A percentile compares a stretch with the other conserved stretches of the same genome.
phyloP scores from a whole-genome alignment of 1,139 yeast species.

The Suhomyces atakaporum region DNA sequence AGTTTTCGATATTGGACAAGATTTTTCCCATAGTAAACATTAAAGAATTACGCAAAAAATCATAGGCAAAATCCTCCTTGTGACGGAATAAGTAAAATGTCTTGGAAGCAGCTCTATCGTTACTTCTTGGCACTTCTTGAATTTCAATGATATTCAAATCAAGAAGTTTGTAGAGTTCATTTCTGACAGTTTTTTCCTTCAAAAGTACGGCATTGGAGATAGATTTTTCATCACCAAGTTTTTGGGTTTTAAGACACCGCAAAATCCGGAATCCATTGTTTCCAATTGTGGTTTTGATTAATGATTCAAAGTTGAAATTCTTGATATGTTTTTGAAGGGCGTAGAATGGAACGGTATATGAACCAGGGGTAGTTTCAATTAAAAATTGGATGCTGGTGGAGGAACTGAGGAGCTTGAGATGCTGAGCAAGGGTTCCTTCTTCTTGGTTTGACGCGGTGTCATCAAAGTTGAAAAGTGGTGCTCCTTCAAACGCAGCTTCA shows the following conservation, averaged over 20 bases:
- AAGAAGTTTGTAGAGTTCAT: conserved; percentile 56
- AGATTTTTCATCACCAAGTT: conserved; percentile 82
- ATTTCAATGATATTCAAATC: conserved; percentile 64
- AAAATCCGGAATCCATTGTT: conserved; percentile 61
- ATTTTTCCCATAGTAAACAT: conserved; percentile 58
- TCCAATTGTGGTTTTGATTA: conserved; percentile 60
- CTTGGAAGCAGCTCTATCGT: conserved; percentile 88
- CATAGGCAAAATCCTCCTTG: conserved; percentile 62
- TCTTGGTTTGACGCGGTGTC: conserved; percentile 14
- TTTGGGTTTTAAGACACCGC: conserved; percentile 65
- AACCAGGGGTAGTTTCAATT: conserved; percentile 43
- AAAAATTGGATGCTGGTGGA: conserved; percentile 21
- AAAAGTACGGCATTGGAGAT: conserved; percentile 73
- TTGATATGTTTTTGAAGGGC: conserved; percentile 49
- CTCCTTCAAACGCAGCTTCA: conserved; percentile 12
- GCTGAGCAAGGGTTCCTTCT: conserved; percentile 26
- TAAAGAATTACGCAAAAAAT: conserved; percentile 38
- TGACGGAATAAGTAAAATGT: conserved; percentile 83
- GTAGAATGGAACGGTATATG: conserved; percentile 43
- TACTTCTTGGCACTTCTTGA: conserved; percentile 92
- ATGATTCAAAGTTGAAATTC: conserved; percentile 58
- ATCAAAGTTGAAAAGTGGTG: conserved; percentile 18
- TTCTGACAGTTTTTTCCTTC: conserved; percentile 75
- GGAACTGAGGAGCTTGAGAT: conserved; percentile 54
- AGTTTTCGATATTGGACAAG: conserved; percentile 53